phyloP scores from a whole-genome alignment of 129 eudicot genomes.

The Flaveria bidentis region DNA sequence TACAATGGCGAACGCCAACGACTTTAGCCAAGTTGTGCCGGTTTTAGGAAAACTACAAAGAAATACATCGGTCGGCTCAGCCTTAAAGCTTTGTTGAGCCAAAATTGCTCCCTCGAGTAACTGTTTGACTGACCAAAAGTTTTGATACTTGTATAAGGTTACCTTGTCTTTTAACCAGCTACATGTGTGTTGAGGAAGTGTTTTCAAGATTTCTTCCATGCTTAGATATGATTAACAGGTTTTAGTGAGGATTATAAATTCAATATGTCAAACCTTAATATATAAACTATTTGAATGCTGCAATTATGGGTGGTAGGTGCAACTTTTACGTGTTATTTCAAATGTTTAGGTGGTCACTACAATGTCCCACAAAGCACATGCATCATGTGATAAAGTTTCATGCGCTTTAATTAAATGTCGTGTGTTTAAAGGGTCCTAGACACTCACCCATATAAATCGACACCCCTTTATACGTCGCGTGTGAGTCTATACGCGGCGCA shows the following conservation, averaged over 20 bases:
- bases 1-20: not conserved
- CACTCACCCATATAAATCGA: no score
- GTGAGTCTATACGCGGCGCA: no score
- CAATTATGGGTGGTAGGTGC: not conserved
- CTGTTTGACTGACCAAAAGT: not conserved
- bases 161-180: not conserved
- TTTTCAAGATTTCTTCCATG: not conserved
- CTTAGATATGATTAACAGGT: not conserved
- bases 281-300: not conserved
- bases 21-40: not conserved
- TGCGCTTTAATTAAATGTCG: no score
- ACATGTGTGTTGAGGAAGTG: slow-evolving; percentile 12
- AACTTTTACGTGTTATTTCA: no score
- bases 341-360: no score
- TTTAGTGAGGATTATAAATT: not conserved
- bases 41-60: not conserved
- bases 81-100: slow-evolving; percentile 4
- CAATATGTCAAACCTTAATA: not conserved
- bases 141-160: not conserved
- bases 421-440: no score
- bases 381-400: no score
- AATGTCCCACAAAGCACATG: no score
- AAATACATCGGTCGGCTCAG: not conserved
- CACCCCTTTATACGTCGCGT: no score
- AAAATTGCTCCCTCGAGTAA: not conserved